phyloP scores from a whole-genome alignment of 2,329 filamentous ascomycete genomes.

The Fusarium sp. region DNA sequence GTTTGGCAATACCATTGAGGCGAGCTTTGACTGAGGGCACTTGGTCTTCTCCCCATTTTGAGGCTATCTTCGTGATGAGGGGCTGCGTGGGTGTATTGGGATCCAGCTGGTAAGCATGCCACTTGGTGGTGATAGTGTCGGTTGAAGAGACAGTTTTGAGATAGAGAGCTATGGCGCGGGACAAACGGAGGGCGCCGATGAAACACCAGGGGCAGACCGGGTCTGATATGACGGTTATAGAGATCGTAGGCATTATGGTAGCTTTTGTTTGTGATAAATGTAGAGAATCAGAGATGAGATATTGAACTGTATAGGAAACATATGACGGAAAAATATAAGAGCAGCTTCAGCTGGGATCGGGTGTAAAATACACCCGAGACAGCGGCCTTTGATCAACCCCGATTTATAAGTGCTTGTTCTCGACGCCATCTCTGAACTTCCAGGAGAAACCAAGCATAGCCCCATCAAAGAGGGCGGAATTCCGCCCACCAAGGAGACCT shows the following conservation, averaged over 20 bases:
- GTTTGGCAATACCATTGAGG: slow-evolving; percentile 64
- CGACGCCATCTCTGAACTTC: not conserved
- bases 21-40: slow-evolving; percentile 64
- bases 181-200: slow-evolving; percentile 78
- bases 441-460: not conserved
- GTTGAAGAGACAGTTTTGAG: slow-evolving; percentile 66
- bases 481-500: slow-evolving; percentile 27
- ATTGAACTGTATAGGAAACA: not conserved
- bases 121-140: slow-evolving; percentile 77
- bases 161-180: slow-evolving; percentile 74
- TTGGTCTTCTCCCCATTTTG: slow-evolving; percentile 72
- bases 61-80: slow-evolving; percentile 60
- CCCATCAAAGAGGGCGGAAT: slow-evolving; percentile 29
- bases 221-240: slow-evolving; percentile 82
- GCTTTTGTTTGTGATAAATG: not conserved
- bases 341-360: not conserved
- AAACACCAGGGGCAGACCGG: slow-evolving; percentile 84
- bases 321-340: not conserved
- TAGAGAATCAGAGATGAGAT: not conserved
- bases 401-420: not conserved
- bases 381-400: not conserved
- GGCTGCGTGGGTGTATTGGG: slow-evolving; percentile 64
- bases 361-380: not conserved
- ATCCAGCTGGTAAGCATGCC: slow-evolving; percentile 84
- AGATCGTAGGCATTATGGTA: slow-evolving; percentile 72